Evolutionary conservation across 352 stramenopile genomes (phyloP), one percentile per base, ranked within the genome.

Genomic region (Pythium monospermum): DNA sequence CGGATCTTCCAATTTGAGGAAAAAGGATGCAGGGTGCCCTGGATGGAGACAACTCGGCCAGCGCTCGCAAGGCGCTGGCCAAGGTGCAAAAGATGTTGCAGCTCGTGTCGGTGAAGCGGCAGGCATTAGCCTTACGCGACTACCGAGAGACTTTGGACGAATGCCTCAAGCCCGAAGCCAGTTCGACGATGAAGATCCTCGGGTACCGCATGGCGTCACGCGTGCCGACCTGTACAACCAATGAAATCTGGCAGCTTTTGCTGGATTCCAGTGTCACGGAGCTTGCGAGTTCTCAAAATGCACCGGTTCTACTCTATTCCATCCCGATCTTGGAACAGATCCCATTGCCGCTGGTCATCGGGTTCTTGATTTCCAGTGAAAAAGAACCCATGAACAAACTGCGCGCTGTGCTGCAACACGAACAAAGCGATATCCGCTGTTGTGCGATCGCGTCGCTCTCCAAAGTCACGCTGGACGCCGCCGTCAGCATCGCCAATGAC

Each of bases 331-430:
- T 94, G 13, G 64, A 75, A 48, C 59, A 77, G 28, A 55, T 89
- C 22, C 83, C 83, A 18, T 25, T 80, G 16, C 68, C 69, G 28
- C 66, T 88, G 15, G 61, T 91, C 19, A 48, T 93, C 15, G 44
- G 66, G 1, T 90, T 94, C 35, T 52, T 94, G 22, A 51, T 83
- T 19, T 65, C 77, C 8, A 62, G 66, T 11, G 83, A 94, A 43
- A 73, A 74, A 32, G 80, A 91, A 32, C 73, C 76, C 1, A 85
- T 90, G 71, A 91, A 90, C 53, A 90, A 90, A 43, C 50, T 94
- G 36, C 74, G 76, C 5, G 53, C 67, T 3, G 61, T 82, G 46
- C 61, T 94, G 4, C 71, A 67, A n/a, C 83, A 94, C 39, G 78
- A 89, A 26, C 65, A 82, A 28, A 66, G 53, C 30, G 67, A 85